These are phyloP conservation scores for Colletotrichum sp. DNA, from an alignment of 2,329 filamentous ascomycete genomes.

Conservation along the genomic window DNA sequence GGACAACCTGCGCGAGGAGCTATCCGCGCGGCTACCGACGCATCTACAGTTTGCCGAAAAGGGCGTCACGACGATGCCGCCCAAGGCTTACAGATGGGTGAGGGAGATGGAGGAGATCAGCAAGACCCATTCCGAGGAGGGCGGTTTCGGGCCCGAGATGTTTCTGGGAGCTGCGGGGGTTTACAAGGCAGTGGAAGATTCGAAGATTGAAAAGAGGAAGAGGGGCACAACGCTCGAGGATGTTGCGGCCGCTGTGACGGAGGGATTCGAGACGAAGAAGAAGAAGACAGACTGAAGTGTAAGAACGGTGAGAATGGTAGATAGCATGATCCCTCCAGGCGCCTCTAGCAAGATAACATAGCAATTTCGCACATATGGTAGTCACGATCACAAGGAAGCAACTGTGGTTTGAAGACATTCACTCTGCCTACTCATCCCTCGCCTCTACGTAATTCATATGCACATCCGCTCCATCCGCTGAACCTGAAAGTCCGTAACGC, in stretches of 20 bases:
- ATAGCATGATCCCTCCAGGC: background rate
- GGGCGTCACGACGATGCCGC: slow-evolving; percentile 65
- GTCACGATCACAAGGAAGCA: background rate
- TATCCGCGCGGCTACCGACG: slow-evolving; percentile 55
- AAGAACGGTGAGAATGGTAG: background rate
- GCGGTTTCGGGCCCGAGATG: slow-evolving; percentile 61
- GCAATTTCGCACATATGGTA: background rate
- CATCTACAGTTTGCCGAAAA: slow-evolving; percentile 51
- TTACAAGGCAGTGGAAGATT: slow-evolving; percentile 65
- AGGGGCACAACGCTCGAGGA: slow-evolving; percentile 63
- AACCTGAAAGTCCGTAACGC: background rate
- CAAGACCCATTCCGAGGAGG: slow-evolving; percentile 67
- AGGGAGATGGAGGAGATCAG: slow-evolving; percentile 80
- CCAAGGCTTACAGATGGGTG: slow-evolving; percentile 81
- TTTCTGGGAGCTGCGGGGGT: slow-evolving; percentile 67
- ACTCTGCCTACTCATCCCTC: background rate
- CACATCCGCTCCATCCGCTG: background rate
- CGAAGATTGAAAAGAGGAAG: slow-evolving; percentile 59
- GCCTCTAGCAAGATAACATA: background rate
- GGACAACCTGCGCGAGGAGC: slow-evolving; percentile 59
- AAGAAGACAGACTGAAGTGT: slow-evolving; percentile 35
- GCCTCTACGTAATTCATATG: background rate
- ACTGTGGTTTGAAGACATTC: background rate
- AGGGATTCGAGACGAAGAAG: slow-evolving; percentile 52
- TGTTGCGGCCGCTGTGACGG: slow-evolving; percentile 53